A percentile compares a stretch with the other conserved stretches of the same genome.
Conservation (phyloP, 2,329 filamentous ascomycete genomes). For the Xylariaceae sp. region DNA sequence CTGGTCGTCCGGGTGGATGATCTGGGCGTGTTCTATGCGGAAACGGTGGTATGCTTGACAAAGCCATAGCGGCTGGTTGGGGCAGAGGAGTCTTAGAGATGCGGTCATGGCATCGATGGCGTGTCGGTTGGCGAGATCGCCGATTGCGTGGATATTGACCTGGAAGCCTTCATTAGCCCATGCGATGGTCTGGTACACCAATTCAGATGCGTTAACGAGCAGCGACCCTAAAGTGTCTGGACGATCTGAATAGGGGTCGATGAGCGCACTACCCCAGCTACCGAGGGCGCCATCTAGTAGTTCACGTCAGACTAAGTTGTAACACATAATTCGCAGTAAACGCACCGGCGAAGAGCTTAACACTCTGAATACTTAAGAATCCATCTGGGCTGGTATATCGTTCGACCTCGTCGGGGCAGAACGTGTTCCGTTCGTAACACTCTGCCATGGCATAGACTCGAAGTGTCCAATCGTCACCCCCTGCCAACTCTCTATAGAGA, state of each 20-base stretch:
- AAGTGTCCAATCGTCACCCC: conserved; percentile 58
- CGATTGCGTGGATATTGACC: conserved; percentile 74
- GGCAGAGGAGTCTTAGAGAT: conserved; percentile 58
- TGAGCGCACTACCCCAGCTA: conserved; percentile 71
- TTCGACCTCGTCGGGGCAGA: conserved; percentile 57
- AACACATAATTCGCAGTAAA: background rate
- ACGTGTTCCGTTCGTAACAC: conserved; percentile 65
- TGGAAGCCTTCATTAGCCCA: conserved; percentile 67
- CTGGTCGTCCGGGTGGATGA: conserved; percentile 69
- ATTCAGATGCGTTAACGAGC: conserved; percentile 64
- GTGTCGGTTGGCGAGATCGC: conserved; percentile 67
- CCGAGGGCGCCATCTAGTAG: conserved; percentile 66
- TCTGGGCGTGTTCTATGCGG: conserved; percentile 72
- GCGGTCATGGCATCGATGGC: conserved; percentile 65
- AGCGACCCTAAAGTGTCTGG: conserved; percentile 64
- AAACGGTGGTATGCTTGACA: conserved; percentile 62
- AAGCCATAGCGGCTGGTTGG: conserved; percentile 42
- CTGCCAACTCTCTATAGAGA: conserved; percentile 57
- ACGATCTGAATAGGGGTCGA: conserved; percentile 71
- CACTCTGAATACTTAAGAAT: conserved; percentile 60
- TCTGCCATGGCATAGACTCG: conserved; percentile 71
- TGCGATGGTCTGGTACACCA: conserved; percentile 54
- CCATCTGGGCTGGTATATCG: conserved; percentile 49
- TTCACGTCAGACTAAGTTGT: conserved; percentile 24
- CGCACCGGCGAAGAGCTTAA: conserved; percentile 70